phyloP scores from a whole-genome alignment of 73 alveolate genomes.

The Paraurostyla sp. region DNA sequence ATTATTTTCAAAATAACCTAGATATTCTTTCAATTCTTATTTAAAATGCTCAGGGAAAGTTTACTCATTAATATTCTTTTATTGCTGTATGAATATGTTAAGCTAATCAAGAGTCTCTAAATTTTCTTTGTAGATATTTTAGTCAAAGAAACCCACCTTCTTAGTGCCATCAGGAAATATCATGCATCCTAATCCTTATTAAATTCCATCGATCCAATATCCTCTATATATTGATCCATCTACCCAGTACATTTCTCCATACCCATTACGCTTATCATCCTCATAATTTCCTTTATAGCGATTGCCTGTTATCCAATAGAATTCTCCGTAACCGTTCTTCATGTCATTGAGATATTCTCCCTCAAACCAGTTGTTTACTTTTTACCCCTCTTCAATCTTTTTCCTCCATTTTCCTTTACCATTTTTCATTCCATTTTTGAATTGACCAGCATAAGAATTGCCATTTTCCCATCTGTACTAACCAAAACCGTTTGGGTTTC shows the following conservation, averaged over 20 bases:
- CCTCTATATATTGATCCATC: slow-evolving; percentile 39
- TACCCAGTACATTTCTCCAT: slow-evolving; percentile 28
- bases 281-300: neutral
- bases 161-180: slow-evolving; percentile 7
- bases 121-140: too few species aligned
- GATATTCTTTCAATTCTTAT: slow-evolving; percentile 36
- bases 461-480: slow-evolving; percentile 51
- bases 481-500: slow-evolving; percentile 32
- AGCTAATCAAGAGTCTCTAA: too few species aligned
- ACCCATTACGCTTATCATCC: slow-evolving; percentile 17
- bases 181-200: slow-evolving; percentile 4
- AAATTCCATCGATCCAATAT: neutral
- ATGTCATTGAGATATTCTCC: neutral
- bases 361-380: neutral
- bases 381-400: neutral
- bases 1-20: slow-evolving; percentile 21
- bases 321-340: slow-evolving; percentile 1
- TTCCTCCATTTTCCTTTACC: slow-evolving; percentile 38
- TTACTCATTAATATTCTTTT: too few species aligned
- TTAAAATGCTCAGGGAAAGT: slow-evolving; percentile 52
- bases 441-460: slow-evolving; percentile 12
- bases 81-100: too few species aligned
- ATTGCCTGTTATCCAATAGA: slow-evolving; percentile 19
- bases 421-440: slow-evolving; percentile 37
- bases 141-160: slow-evolving; percentile 23